phyloP scores from a whole-genome alignment of 225 moss, liverwort and hornwort genomes.

The Marchantia polymorpha region DNA sequence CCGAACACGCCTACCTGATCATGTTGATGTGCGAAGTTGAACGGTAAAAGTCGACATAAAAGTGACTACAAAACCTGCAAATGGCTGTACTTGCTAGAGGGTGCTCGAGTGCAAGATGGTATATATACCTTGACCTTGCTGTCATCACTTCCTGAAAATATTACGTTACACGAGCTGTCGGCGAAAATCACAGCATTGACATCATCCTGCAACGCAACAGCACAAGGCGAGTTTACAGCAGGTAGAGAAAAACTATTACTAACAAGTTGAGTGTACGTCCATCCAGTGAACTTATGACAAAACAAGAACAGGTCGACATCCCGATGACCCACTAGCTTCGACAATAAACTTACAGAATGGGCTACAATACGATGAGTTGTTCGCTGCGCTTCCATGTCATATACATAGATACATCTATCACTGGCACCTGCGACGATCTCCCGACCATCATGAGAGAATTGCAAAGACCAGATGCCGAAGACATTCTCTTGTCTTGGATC shows the following conservation, averaged over 20 bases:
- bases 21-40: too few species aligned
- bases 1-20: too few species aligned
- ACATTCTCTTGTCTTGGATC: constrained; percentile 34
- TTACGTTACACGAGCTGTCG: constrained; percentile 69
- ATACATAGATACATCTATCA: constrained; percentile 75
- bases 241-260: too few species aligned
- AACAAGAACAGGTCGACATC: background rate
- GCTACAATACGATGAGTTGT: constrained; percentile 60
- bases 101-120: background rate
- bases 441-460: constrained; percentile 84
- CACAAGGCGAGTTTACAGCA: background rate
- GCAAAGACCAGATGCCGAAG: constrained; percentile 90
- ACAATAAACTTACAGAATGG: constrained; percentile 49
- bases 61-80: background rate
- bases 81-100: background rate
- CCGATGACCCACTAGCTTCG: background rate
- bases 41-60: too few species aligned
- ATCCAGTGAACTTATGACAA: background rate
- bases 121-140: constrained; percentile 64
- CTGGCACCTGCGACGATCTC: constrained; percentile 94
- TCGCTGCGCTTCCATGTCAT: constrained; percentile 76
- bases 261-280: too few species aligned
- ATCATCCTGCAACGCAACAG: constrained; percentile 58
- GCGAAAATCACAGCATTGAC: constrained; percentile 92
- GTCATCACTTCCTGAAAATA: constrained; percentile 96